These are phyloP conservation scores for Arxiozyma slooffiae DNA, from an alignment of 1,139 yeast species.

Conservation along the genomic window DNA sequence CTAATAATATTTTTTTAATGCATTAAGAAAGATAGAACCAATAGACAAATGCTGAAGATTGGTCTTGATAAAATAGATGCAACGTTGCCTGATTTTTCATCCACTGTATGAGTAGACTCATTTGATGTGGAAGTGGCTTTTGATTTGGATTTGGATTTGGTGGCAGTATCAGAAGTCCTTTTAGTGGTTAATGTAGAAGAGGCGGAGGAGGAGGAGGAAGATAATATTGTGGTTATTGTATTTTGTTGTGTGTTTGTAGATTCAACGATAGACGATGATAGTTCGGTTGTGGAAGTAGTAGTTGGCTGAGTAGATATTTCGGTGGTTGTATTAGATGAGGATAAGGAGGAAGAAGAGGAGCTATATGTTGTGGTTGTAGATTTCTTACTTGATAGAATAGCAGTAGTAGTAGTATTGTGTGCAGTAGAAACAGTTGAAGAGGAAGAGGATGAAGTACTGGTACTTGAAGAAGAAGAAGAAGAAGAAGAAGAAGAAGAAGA, in stretches of 20 bases:
- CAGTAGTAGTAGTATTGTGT: conserved; percentile 5
- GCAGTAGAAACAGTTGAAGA: conserved; percentile 8
- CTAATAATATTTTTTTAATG: background rate
- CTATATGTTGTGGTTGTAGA: conserved; percentile 3
- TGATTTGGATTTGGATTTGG: background rate
- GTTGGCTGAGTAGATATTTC: too few relatives aligned
- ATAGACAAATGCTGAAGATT: background rate
- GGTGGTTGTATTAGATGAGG: conserved; percentile 7
- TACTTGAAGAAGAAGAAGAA: too few relatives aligned
- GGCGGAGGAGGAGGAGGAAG: background rate
- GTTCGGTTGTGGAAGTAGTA: conserved; percentile 1
- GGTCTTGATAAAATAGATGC: background rate
- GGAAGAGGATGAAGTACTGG: conserved; percentile 7
- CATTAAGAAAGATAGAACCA: background rate
- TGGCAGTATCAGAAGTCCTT: background rate
- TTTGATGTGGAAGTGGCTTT: background rate
- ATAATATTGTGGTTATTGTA: background rate
- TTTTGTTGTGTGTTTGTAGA: background rate
- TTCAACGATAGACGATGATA: background rate
- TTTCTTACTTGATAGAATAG: conserved; percentile 4
- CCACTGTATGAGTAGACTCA: background rate
- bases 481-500: conserved; percentile 12
- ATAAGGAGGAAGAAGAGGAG: conserved; percentile 7
- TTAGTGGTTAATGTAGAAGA: background rate
- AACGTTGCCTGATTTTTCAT: background rate